These are phyloP conservation scores for Nicotiana paniculata DNA, from an alignment of 257 asterid species.

Conservation along the genomic window DNA sequence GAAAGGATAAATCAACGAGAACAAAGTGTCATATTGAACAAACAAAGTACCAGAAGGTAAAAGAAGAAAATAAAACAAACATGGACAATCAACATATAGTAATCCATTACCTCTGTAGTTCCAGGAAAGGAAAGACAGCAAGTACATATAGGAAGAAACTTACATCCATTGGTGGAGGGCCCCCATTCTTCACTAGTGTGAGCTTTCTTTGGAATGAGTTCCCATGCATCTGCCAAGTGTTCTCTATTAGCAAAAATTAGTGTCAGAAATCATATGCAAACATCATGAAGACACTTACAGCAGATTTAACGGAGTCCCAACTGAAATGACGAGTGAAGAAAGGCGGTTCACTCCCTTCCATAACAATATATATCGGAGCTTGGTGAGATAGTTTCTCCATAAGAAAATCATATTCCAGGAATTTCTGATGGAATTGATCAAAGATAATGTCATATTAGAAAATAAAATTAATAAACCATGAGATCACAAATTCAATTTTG, in stretches of 20 bases:
- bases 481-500: neutral
- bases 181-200: slow-evolving; percentile 62
- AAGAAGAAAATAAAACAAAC: slow-evolving; percentile 2
- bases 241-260: slow-evolving; percentile 14
- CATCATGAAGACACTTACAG: slow-evolving; percentile 46
- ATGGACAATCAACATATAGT: neutral
- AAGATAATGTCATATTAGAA: neutral
- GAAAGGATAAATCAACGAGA: neutral
- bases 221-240: slow-evolving; percentile 68
- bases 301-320: slow-evolving; percentile 81
- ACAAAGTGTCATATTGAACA: neutral
- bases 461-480: neutral
- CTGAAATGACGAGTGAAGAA: slow-evolving; percentile 89
- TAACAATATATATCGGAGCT: slow-evolving; percentile 70
- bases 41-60: neutral
- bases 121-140: slow-evolving; percentile 1
- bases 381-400: slow-evolving; percentile 72
- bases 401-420: slow-evolving; percentile 76
- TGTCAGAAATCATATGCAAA: slow-evolving; percentile 1
- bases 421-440: slow-evolving; percentile 47
- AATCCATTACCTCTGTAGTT: neutral
- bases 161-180: slow-evolving; percentile 54
- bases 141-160: slow-evolving; percentile 26
- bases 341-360: slow-evolving; percentile 87
- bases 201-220: slow-evolving; percentile 93